Percentiles rank a stretch among this genome's conserved stretches.
Evolutionary conservation across 805 yeast genomes (phyloP).

Genomic region (Suhomyces xylopsoci): DNA sequence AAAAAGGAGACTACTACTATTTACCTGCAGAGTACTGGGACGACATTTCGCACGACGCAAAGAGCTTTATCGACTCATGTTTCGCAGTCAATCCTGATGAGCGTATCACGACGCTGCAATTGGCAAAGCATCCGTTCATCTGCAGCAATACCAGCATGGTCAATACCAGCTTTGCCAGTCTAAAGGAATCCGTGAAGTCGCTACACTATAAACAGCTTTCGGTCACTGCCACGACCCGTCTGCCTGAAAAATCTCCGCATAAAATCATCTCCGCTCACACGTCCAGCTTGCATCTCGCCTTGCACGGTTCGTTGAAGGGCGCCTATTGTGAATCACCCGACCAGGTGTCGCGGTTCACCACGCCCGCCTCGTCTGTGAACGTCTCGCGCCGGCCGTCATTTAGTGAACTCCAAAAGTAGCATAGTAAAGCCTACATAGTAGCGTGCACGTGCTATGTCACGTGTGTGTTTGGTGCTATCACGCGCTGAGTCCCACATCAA

Average conservation of each 20-base stretch:
- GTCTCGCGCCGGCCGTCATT: slow-evolving; percentile 11
- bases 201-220: slow-evolving; percentile 1
- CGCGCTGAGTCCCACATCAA: not conserved
- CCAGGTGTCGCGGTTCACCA: slow-evolving; percentile 21
- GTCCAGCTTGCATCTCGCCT: not conserved
- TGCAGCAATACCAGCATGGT: not conserved
- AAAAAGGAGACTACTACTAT: slow-evolving; percentile 52
- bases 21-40: slow-evolving; percentile 62
- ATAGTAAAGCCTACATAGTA: too few species aligned
- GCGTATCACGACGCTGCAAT: slow-evolving; percentile 46
- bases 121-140: slow-evolving; percentile 44
- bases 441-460: not conserved
- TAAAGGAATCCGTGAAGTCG: slow-evolving; percentile 4
- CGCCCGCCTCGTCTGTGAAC: slow-evolving; percentile 16
- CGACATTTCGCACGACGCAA: slow-evolving; percentile 49
- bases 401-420: not conserved
- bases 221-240: not conserved
- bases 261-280: not conserved
- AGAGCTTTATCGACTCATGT: slow-evolving; percentile 56
- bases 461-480: not conserved
- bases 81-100: slow-evolving; percentile 43
- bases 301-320: slow-evolving; percentile 14
- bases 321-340: slow-evolving; percentile 28
- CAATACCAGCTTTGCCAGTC: not conserved
- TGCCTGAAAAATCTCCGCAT: not conserved